phyloP scores from a whole-genome alignment of 2,329 filamentous ascomycete genomes.

The Aspergillus sp. region DNA sequence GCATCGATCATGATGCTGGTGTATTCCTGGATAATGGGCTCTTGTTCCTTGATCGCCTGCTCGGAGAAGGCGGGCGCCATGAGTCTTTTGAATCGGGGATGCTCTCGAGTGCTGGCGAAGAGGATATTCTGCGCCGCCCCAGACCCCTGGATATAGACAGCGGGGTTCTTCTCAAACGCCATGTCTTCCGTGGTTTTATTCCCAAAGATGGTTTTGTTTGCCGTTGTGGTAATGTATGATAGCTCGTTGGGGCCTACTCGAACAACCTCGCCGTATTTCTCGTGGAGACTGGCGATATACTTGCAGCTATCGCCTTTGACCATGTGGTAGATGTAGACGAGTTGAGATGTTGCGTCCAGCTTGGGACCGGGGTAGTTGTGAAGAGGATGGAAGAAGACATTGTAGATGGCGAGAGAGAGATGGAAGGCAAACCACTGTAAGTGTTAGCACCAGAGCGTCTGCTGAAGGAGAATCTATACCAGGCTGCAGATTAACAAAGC shows the following conservation, averaged over 20 bases:
- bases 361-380: slow-evolving; percentile 7
- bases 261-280: slow-evolving; percentile 30
- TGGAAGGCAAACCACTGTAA: background rate
- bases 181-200: slow-evolving; percentile 29
- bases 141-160: slow-evolving; percentile 25
- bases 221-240: no score
- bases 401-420: slow-evolving; percentile 3
- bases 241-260: slow-evolving; percentile 22
- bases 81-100: slow-evolving; percentile 23
- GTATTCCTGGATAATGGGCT: slow-evolving; percentile 24
- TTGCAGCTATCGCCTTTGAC: slow-evolving; percentile 4
- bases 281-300: slow-evolving; percentile 23
- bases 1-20: slow-evolving; percentile 14
- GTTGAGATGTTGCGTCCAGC: background rate
- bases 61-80: slow-evolving; percentile 41
- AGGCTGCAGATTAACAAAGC: no score
- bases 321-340: background rate
- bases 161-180: slow-evolving; percentile 25
- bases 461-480: no score
- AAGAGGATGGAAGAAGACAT: slow-evolving; percentile 10
- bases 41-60: slow-evolving; percentile 35
- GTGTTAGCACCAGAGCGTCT: background rate
- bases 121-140: slow-evolving; percentile 32
- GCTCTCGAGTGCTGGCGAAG: slow-evolving; percentile 34
- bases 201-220: slow-evolving; percentile 27